A percentile compares a stretch with the other conserved stretches of the same genome.
phyloP scores from a whole-genome alignment of 139 green algal species.

The Nannochloris sp. region DNA sequence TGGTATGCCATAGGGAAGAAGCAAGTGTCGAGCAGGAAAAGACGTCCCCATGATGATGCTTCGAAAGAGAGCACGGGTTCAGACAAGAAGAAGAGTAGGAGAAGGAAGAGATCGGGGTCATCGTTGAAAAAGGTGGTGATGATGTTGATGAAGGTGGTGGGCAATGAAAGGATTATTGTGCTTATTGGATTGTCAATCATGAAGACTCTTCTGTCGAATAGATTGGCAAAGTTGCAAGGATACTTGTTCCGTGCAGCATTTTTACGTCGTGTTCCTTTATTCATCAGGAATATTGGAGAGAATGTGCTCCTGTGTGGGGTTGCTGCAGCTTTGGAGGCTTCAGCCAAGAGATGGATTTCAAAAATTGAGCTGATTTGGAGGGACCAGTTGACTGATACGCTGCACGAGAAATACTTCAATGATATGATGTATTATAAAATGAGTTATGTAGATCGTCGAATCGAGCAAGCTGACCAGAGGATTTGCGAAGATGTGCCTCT shows the following conservation, averaged over 20 bases:
- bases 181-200: conserved; percentile 25
- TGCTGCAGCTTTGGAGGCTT: conserved; percentile 40
- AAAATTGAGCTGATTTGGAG: conserved; percentile 50
- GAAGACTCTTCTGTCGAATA: conserved; percentile 54
- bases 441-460: conserved; percentile 52
- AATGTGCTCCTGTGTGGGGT: conserved; percentile 55
- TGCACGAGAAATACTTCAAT: conserved; percentile 53
- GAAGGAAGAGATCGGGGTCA: background rate
- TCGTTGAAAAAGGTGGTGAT: conserved; percentile 36
- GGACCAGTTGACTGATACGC: conserved; percentile 33
- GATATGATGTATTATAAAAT: conserved; percentile 72
- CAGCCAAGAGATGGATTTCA: conserved; percentile 23
- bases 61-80: background rate
- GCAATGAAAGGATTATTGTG: conserved; percentile 17
- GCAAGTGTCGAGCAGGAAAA: background rate
- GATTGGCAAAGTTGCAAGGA: conserved; percentile 55
- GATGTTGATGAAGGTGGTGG: conserved; percentile 35
- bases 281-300: conserved; percentile 49
- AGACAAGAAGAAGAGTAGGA: no score
- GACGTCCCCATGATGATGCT: background rate
- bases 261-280: conserved; percentile 47
- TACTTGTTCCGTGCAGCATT: conserved; percentile 63
- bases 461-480: conserved; percentile 54
- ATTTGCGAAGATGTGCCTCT: conserved; percentile 65
- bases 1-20: conserved; percentile 2